Percentiles rank a stretch among this genome's conserved stretches.
Conservation (phyloP, 164 flowering plant genomes). For the Chimonanthus salicifolius region DNA sequence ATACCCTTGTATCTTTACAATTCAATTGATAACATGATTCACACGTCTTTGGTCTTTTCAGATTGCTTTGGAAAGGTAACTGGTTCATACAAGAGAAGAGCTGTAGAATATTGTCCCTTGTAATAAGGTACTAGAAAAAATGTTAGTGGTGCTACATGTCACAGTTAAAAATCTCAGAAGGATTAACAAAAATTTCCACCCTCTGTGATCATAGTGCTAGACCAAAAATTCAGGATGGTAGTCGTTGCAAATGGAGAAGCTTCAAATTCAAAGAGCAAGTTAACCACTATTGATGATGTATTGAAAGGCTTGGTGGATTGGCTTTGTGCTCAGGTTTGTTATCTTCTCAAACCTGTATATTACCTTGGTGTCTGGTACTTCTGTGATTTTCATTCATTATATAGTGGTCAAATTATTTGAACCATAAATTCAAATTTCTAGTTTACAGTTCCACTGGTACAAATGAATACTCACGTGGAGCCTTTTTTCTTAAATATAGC, state of each 20-base stretch:
- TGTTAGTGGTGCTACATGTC: not conserved
- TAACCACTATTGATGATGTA: slow-evolving; percentile 68
- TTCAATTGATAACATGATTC: not conserved
- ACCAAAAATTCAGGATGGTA: slow-evolving; percentile 41
- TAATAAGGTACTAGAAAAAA: slow-evolving; percentile 51
- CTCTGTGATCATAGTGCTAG: slow-evolving; percentile 50
- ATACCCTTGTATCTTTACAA: not conserved
- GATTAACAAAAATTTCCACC: not conserved
- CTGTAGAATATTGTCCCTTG: slow-evolving; percentile 74
- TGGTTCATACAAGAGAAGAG: slow-evolving; percentile 98
- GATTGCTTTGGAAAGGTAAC: slow-evolving; percentile 89
- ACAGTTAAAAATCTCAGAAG: not conserved
- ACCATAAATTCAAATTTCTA: not conserved
- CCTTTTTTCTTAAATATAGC: not conserved
- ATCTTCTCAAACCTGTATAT: not conserved
- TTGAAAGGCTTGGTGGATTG: slow-evolving; percentile 82
- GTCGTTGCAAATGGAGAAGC: slow-evolving; percentile 57
- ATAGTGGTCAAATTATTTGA: not conserved
- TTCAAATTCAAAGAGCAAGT: slow-evolving; percentile 52
- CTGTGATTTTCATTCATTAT: not conserved
- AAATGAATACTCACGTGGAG: not conserved
- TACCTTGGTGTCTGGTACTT: not conserved
- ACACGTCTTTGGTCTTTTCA: slow-evolving; percentile 31
- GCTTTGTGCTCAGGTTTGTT: slow-evolving; percentile 87
- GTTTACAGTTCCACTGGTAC: not conserved